A percentile compares a stretch with the other conserved stretches of the same genome.
Evolutionary conservation across 2,329 filamentous ascomycete species (phyloP).

Genomic region (Emergomyces pasteurianus): DNA sequence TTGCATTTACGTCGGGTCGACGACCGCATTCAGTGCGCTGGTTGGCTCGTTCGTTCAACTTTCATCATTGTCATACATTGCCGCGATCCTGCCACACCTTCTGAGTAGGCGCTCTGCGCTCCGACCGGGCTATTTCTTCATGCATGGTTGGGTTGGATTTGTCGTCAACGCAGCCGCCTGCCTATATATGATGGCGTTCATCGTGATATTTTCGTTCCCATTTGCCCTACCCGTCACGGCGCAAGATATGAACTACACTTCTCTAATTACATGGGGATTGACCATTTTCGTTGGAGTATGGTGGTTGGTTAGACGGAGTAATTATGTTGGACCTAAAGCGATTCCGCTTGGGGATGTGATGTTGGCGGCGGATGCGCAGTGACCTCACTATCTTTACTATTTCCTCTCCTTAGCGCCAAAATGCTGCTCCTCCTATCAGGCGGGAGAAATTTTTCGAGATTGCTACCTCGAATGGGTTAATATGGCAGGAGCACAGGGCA

Average conservation of each 20-base stretch:
- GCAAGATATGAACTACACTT: slow-evolving; percentile 43
- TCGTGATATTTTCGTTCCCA: slow-evolving; percentile 50
- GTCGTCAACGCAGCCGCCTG: slow-evolving; percentile 40
- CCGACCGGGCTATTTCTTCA: slow-evolving; percentile 41
- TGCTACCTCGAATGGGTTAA: background rate
- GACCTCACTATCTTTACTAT: background rate
- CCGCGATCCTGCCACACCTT: slow-evolving; percentile 42
- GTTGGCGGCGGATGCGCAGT: slow-evolving; percentile 1
- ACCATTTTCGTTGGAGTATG: slow-evolving; percentile 39
- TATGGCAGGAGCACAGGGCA: background rate
- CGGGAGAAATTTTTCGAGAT: background rate
- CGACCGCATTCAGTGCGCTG: slow-evolving; percentile 45
- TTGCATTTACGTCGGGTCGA: slow-evolving; percentile 45
- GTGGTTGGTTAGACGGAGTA: slow-evolving; percentile 27
- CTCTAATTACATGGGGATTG: slow-evolving; percentile 41
- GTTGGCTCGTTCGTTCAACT: slow-evolving; percentile 48
- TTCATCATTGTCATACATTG: slow-evolving; percentile 43
- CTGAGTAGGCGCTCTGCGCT: slow-evolving; percentile 41
- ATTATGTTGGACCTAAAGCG: slow-evolving; percentile 23
- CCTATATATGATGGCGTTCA: slow-evolving; percentile 43
- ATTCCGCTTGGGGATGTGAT: background rate
- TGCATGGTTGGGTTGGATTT: slow-evolving; percentile 39
- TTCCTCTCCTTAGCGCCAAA: background rate
- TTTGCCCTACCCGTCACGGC: slow-evolving; percentile 36
- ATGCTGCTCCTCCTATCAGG: background rate